phyloP scores from a whole-genome alignment of 1,284 basidiomycete genomes.

The Melampsora larici-populina region DNA sequence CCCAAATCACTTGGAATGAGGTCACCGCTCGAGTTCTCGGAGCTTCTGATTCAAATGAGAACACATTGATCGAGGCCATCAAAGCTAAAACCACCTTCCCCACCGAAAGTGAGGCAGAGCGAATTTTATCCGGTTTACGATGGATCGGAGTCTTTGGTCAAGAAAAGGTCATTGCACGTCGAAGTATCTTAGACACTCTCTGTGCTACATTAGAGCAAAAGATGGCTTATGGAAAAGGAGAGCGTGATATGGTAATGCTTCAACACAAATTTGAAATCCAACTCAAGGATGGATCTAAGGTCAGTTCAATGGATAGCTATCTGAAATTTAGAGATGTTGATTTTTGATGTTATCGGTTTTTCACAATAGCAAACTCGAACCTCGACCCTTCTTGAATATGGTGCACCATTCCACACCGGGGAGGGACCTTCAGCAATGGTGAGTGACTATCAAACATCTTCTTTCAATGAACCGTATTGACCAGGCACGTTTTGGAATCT shows the following conservation, averaged over 20 bases:
- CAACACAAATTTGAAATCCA: conserved; percentile 94
- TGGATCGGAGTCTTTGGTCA: conserved; percentile 90
- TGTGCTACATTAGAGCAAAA: conserved; percentile 84
- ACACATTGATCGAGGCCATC: conserved; percentile 72
- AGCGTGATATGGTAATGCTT: conserved; percentile 93
- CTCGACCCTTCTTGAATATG: conserved; percentile 88
- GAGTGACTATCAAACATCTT: conserved; percentile 45
- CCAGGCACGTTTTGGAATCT: background rate
- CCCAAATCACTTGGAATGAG: conserved; percentile 69
- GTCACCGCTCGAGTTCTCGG: conserved; percentile 76
- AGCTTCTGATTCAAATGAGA: conserved; percentile 67
- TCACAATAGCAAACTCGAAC: conserved; percentile 75
- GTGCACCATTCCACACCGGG: conserved; percentile 61
- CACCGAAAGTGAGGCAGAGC: conserved; percentile 64
- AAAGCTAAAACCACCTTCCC: conserved; percentile 71
- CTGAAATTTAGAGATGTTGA: conserved; percentile 42
- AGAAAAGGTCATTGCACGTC: conserved; percentile 65
- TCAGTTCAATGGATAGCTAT: conserved; percentile 52
- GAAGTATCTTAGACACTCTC: conserved; percentile 88
- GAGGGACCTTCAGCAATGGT: conserved; percentile 92
- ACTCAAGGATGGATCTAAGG: conserved; percentile 74
- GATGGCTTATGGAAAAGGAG: conserved; percentile 85
- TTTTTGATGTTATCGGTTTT: background rate
- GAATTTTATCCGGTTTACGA: conserved; percentile 80
- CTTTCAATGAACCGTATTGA: background rate